Evolutionary conservation across 2,329 filamentous ascomycete species (phyloP).

Genomic region (Blastomyces percursus): DNA sequence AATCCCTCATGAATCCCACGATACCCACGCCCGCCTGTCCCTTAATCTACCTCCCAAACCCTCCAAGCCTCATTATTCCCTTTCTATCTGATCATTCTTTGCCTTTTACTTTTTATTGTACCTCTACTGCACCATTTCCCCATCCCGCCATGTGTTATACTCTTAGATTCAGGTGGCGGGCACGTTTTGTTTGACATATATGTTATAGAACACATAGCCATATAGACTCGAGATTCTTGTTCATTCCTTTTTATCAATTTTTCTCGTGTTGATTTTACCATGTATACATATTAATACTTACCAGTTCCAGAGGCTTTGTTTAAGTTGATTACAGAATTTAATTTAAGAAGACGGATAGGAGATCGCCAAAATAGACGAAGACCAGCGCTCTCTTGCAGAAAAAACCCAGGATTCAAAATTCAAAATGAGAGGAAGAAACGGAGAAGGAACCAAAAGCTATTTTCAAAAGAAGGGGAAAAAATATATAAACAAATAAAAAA

Average conservation of each 20-base stretch:
- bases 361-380: too few species aligned
- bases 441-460: neutral
- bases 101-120: neutral
- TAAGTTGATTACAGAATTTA: too few species aligned
- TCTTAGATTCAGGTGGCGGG: neutral
- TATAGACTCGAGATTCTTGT: neutral
- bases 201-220: neutral
- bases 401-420: too few species aligned
- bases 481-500: neutral
- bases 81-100: neutral
- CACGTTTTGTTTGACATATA: neutral
- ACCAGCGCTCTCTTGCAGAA: too few species aligned
- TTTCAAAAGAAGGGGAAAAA: neutral
- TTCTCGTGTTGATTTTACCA: neutral
- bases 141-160: neutral
- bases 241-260: neutral
- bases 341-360: too few species aligned
- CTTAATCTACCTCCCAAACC: neutral
- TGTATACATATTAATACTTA: too few species aligned
- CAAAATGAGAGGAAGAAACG: too few species aligned
- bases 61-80: neutral
- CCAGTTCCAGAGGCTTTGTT: too few species aligned
- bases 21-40: neutral
- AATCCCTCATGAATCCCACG: slow-evolving; percentile 1
- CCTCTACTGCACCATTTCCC: neutral